Evolutionary conservation across 2,329 filamentous ascomycete species (phyloP).

Genomic region (Tolypocladium tundrense): DNA sequence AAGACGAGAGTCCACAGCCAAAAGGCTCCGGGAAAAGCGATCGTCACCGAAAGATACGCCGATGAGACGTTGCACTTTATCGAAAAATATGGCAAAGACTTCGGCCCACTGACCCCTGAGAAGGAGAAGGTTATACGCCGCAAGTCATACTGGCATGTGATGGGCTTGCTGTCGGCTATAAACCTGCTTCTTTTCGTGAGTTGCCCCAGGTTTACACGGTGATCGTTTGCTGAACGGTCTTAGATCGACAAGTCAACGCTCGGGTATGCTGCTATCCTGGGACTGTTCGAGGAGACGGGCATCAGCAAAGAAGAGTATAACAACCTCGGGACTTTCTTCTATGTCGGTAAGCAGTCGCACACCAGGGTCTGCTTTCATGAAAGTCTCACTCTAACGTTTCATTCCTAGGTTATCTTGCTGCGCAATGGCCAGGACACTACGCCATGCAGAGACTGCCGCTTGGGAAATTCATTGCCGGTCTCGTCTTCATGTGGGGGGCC

Average conservation of each 20-base stretch:
- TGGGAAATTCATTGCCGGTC: not conserved
- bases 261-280: slow-evolving; percentile 28
- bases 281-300: slow-evolving; percentile 28
- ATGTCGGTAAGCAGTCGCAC: slow-evolving; percentile 21
- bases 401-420: not conserved
- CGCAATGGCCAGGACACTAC: not conserved
- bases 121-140: not conserved
- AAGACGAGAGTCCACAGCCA: not conserved
- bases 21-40: not conserved
- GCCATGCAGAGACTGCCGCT: not conserved
- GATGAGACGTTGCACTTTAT: not conserved
- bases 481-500: not conserved
- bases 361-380: too few relatives aligned
- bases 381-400: not conserved
- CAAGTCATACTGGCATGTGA: not conserved
- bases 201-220: not conserved
- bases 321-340: slow-evolving; percentile 30
- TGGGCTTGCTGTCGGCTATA: not conserved
- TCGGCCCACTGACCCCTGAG: not conserved
- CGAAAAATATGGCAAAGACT: not conserved
- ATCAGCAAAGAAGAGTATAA: slow-evolving; percentile 26
- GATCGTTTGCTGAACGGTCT: not conserved
- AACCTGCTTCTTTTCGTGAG: not conserved
- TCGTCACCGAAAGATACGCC: not conserved
- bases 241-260: slow-evolving; percentile 24